Base-by-base conservation (phyloP, 2,329 filamentous ascomycete species). In the Epichloe scottii region DNA sequence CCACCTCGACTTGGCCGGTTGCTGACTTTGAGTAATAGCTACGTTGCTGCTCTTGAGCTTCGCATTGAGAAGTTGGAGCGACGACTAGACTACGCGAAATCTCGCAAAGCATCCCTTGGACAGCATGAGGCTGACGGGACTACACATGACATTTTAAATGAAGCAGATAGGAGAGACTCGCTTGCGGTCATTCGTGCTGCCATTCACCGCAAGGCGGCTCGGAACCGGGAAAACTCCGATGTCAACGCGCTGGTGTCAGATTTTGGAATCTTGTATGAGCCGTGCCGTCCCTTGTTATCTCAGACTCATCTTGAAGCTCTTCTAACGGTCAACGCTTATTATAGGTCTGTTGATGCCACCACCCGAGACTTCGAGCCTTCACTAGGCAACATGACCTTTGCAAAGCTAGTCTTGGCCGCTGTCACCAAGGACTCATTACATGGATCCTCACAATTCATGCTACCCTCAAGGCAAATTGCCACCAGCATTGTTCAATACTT, bases 31-130 rank as follows among this genome's bases (percentile, higher is more conserved):
- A 17, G 4, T 10, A 15, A 41, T 42, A 85, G 82, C 68, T 98
- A 97, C 74, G 90, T 97, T 43, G 89, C 91, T 7, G 94, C 91
- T 0, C 76, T 98, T n/a, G 91, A 97, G 66, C 81, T 90, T 15
- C 84, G 87, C 52, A 84, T 95, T 58, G 90, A 97, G 66, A 88
- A 87, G 67, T 78, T 97, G 8, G 87, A 95, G 67, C 84, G 82
- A 63, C 82, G 83, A 52, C 77, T 96, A 45, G 75, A 78, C 35
- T 85, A 81, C 68, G 83, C 83, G 48, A 76, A 79, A 59, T 79
- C 81, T 19, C 81, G 85, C 56, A 88, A 87, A 58, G 83, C 79
- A 12, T 86, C 85, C 4, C 74, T 87, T 15, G 73, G 78, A 23
- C 76, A 85, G 59, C 75, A 84, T 57, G 83, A 87, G 54, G 70